Evolutionary conservation across 129 eudicot genomes (phyloP).

Genomic region (Chrysanthemum seticuspe): DNA sequence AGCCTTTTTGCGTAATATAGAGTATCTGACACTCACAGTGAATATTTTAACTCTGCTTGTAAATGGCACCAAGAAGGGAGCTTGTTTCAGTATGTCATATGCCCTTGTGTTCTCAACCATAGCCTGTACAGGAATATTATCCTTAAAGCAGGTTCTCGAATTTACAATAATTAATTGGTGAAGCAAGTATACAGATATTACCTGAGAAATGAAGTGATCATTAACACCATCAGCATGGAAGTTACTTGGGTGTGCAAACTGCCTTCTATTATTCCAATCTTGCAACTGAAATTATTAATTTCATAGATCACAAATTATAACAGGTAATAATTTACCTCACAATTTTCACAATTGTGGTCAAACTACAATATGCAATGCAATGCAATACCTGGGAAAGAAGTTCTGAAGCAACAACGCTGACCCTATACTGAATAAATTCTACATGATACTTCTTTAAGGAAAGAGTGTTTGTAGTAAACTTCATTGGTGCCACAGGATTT

Average conservation of each 20-base stretch:
- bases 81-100: slow-evolving; percentile 71
- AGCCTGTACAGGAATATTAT: slow-evolving; percentile 49
- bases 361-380: slow-evolving; percentile 19
- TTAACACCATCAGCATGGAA: slow-evolving; percentile 97
- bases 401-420: slow-evolving; percentile 75
- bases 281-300: slow-evolving; percentile 64
- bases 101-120: slow-evolving; percentile 84
- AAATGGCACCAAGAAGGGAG: slow-evolving; percentile 97
- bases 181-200: slow-evolving; percentile 29
- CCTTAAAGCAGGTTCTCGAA: slow-evolving; percentile 7
- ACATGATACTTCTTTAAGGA: slow-evolving; percentile 65
- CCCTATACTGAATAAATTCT: slow-evolving; percentile 80
- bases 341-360: neutral
- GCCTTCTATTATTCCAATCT: slow-evolving; percentile 97
- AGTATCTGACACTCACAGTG: slow-evolving; percentile 51
- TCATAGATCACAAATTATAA: slow-evolving; percentile 15
- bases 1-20: neutral
- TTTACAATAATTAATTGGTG: neutral
- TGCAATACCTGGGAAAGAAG: slow-evolving; percentile 81
- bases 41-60: slow-evolving; percentile 92
- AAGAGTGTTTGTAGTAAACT: slow-evolving; percentile 34
- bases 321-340: slow-evolving; percentile 10
- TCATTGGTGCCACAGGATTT: slow-evolving; percentile 62
- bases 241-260: slow-evolving; percentile 78
- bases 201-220: slow-evolving; percentile 89